A percentile compares a stretch with the other conserved stretches of the same genome.
Evolutionary conservation across 2,329 filamentous ascomycete species (phyloP).

Genomic region (Pseudogymnoascus sp.): DNA sequence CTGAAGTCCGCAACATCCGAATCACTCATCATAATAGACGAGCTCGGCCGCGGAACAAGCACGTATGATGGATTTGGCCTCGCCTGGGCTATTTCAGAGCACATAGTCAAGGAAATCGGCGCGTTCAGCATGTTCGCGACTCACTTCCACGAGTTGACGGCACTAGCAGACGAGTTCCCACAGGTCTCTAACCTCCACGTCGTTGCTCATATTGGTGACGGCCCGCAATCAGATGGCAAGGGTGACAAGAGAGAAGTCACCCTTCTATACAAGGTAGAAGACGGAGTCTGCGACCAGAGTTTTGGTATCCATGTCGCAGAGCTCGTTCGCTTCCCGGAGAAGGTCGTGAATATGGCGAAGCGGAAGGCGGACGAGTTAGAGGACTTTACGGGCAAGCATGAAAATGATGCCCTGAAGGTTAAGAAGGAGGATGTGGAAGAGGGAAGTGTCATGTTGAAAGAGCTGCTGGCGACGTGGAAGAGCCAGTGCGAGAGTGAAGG

Average conservation of each 20-base stretch:
- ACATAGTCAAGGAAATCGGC: constrained; percentile 91
- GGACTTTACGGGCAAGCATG: constrained; percentile 79
- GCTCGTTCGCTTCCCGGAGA: constrained; percentile 89
- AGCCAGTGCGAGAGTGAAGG: constrained; percentile 53
- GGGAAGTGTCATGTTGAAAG: constrained; percentile 77
- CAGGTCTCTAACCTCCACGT: constrained; percentile 93
- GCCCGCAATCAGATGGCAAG: constrained; percentile 22
- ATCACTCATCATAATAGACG: constrained; percentile 96
- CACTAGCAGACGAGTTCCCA: constrained; percentile 74
- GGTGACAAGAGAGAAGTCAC: constrained; percentile 73
- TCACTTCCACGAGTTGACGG: constrained; percentile 96
- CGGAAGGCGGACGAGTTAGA: constrained; percentile 96
- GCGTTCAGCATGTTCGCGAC: constrained; percentile 95
- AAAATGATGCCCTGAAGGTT: constrained; percentile 51
- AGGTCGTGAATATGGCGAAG: constrained; percentile 99
- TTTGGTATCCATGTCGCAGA: constrained; percentile 99
- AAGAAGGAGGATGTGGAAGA: constrained; percentile 82
- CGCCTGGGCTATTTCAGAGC: constrained; percentile 98
- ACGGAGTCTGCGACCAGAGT: constrained; percentile 90
- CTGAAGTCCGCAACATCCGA: constrained; percentile 93
- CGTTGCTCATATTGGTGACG: constrained; percentile 69
- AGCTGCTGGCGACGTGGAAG: constrained; percentile 79
- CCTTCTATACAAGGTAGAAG: constrained; percentile 91
- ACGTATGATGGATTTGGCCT: constrained; percentile 98
- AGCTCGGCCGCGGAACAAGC: constrained; percentile 89